A percentile compares a stretch with the other conserved stretches of the same genome.
Evolutionary conservation across 2,329 filamentous ascomycete species (phyloP).

Genomic region (Xylariomycetidae sp.): DNA sequence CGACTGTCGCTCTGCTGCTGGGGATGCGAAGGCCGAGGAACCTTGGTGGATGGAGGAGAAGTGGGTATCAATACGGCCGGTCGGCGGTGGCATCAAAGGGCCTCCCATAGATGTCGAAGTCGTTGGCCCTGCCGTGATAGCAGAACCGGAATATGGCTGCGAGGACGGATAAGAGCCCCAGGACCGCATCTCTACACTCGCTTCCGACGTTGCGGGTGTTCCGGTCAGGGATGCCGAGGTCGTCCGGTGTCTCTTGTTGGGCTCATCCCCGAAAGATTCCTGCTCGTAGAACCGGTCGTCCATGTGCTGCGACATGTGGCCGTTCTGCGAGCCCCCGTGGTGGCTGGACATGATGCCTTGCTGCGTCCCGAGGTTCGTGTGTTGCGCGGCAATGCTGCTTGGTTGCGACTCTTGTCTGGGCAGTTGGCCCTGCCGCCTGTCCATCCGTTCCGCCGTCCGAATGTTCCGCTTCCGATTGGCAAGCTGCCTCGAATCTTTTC

Average conservation of each 20-base stretch:
- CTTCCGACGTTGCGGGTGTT: slow-evolving; percentile 17
- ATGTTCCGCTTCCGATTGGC: slow-evolving; percentile 40
- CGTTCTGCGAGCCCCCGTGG: slow-evolving; percentile 15
- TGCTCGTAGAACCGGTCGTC: slow-evolving; percentile 20
- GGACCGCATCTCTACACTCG: slow-evolving; percentile 18
- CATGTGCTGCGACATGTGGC: slow-evolving; percentile 17
- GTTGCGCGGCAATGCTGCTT: no score
- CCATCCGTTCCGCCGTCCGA: slow-evolving; percentile 19
- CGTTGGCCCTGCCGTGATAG: slow-evolving; percentile 20
- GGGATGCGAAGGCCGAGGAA: slow-evolving; percentile 17
- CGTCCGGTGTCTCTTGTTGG: slow-evolving; percentile 19
- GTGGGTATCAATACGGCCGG: slow-evolving; percentile 22
- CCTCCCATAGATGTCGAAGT: slow-evolving; percentile 18
- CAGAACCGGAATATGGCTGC: no score
- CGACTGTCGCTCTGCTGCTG: slow-evolving; percentile 20
- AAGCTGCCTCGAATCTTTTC: slow-evolving; percentile 69
- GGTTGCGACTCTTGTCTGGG: slow-evolving; percentile 10
- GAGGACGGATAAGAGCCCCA: slow-evolving; percentile 19
- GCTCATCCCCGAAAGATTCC: slow-evolving; percentile 18
- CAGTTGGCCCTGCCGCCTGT: slow-evolving; percentile 12
- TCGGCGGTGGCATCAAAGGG: slow-evolving; percentile 24
- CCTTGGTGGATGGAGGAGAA: slow-evolving; percentile 20
- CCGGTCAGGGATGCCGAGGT: slow-evolving; percentile 18
- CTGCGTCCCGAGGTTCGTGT: no score
- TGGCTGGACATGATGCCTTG: neutral